These are phyloP conservation scores for Beauveria rudraprayagi DNA, from an alignment of 2,329 filamentous ascomycete species.

Conservation along the genomic window DNA sequence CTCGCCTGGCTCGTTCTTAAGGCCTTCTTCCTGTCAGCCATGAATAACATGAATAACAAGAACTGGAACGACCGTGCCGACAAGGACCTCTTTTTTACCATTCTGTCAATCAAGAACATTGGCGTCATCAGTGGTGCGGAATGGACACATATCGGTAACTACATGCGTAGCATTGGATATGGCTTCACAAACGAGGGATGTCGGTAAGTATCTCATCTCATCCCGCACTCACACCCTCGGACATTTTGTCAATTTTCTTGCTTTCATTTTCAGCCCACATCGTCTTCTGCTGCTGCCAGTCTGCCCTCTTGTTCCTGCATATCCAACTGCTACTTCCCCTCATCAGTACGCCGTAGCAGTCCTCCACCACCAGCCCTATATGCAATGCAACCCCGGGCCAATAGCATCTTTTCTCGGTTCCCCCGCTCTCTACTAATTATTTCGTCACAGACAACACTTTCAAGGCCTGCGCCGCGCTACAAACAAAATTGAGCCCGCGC, in stretches of 20 bases:
- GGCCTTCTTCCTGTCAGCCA: slow-evolving; percentile 16
- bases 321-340: not conserved
- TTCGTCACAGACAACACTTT: slow-evolving; percentile 45
- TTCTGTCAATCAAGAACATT: slow-evolving; percentile 54
- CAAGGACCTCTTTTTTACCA: slow-evolving; percentile 56
- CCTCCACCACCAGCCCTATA: not conserved
- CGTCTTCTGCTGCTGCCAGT: not conserved
- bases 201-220: slow-evolving; percentile 33
- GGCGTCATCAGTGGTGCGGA: slow-evolving; percentile 54
- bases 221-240: not conserved
- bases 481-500: slow-evolving; percentile 40
- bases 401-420: not conserved
- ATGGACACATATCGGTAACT: slow-evolving; percentile 55
- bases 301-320: not conserved
- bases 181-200: slow-evolving; percentile 58
- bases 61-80: slow-evolving; percentile 55
- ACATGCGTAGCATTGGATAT: slow-evolving; percentile 51
- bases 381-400: slow-evolving; percentile 3
- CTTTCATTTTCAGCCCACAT: not conserved
- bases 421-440: not conserved
- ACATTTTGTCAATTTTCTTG: not conserved
- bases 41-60: slow-evolving; percentile 51
- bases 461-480: slow-evolving; percentile 49
- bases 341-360: not conserved
- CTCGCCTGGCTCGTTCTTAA: not conserved